phyloP scores from a whole-genome alignment of 352 stramenopile genomes.

The Pythium phragmiticola region DNA sequence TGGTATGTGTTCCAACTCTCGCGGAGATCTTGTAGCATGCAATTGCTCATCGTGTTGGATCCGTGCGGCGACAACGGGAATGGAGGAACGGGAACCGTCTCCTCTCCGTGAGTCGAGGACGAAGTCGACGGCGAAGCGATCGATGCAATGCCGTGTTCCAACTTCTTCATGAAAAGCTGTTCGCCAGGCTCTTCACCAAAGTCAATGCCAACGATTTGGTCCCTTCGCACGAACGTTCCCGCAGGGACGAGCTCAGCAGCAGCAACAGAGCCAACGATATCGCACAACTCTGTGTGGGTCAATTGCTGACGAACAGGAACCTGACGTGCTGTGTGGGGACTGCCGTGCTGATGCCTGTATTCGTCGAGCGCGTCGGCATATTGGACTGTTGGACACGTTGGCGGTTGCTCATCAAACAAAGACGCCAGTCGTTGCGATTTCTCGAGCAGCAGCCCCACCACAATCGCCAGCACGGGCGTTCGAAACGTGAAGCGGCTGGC shows the following conservation, averaged over 20 bases:
- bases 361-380: constrained; percentile 27
- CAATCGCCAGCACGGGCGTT: constrained; percentile 11
- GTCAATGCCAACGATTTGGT: neutral
- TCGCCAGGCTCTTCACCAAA: neutral
- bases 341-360: constrained; percentile 14
- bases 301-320: constrained; percentile 12
- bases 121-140: neutral
- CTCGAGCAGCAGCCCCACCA: constrained; percentile 12
- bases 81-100: neutral
- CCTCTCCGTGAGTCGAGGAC: neutral
- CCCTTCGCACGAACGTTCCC: neutral
- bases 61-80: constrained; percentile 29
- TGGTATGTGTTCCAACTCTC: constrained; percentile 45
- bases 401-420: constrained; percentile 28
- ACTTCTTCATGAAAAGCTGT: neutral
- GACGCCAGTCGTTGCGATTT: constrained; percentile 32
- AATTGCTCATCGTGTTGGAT: constrained; percentile 31
- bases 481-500: constrained; percentile 4
- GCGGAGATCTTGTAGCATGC: constrained; percentile 42
- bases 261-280: constrained; percentile 6
- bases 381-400: constrained; percentile 1
- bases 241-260: constrained; percentile 4
- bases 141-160: neutral
- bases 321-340: neutral
- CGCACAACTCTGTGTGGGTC: constrained; percentile 14